Evolutionary conservation across 2,329 filamentous ascomycete species (phyloP).

Genomic region (Alternaria solani): DNA sequence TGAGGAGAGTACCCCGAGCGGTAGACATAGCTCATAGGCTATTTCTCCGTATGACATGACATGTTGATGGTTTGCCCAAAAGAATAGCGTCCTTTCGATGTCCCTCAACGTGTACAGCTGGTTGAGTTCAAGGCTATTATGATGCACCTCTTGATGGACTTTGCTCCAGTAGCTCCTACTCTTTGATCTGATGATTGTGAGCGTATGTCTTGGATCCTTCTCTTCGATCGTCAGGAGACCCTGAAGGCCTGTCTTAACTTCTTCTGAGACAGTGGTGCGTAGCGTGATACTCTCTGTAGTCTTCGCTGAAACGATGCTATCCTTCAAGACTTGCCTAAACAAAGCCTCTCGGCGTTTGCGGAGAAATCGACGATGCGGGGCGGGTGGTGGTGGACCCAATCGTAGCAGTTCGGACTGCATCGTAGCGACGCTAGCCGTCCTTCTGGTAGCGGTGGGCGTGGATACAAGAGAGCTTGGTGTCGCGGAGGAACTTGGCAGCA

Average conservation of each 20-base stretch:
- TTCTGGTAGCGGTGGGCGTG: not conserved
- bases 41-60: not conserved
- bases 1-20: not conserved
- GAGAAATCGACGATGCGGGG: not conserved
- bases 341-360: slow-evolving; percentile 2
- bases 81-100: not conserved
- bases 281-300: not conserved
- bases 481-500: not conserved
- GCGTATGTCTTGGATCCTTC: not conserved
- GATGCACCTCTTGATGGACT: not conserved
- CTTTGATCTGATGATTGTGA: not conserved
- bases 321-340: not conserved
- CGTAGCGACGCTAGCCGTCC: not conserved
- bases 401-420: not conserved
- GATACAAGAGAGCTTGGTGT: not conserved
- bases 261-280: not conserved
- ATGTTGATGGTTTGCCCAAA: not conserved
- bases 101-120: not conserved
- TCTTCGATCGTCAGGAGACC: not conserved
- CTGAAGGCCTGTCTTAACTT: not conserved
- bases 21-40: not conserved
- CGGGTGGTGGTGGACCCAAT: not conserved
- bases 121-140: not conserved
- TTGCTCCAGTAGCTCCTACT: not conserved
- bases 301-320: not conserved